Base-by-base conservation (phyloP, 2,329 filamentous ascomycete genomes). In the Cordyceps pruinosa region DNA sequence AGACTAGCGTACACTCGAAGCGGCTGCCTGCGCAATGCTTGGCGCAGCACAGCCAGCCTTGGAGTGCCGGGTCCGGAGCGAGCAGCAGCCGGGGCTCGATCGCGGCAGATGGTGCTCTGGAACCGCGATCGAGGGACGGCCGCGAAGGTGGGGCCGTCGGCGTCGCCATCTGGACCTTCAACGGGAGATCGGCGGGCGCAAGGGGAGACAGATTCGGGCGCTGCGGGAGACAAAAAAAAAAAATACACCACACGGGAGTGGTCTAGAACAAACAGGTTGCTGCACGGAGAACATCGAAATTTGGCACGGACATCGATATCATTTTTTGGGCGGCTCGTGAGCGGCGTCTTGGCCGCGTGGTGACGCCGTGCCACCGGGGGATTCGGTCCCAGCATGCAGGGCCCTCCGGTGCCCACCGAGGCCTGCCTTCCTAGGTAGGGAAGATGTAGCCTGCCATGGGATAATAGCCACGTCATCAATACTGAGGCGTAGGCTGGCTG, bases 101-200 rank as follows among this genome's bases (percentile, higher is more conserved):
- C 19, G 41, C 47, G n/a, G 25, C 15, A 19, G 25, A 41, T 30
- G 21, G 34, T 39, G 25, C 47, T 44, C 48, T 44, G n/a, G 12
- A 47, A 46, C 48, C 28, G 41, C 47, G 56, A 58, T 58, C 56
- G 47, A 51, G 42, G 28, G 47, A 28, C 48, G 28, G 48, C 8
- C 17, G 1, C 26, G 48, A 32, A 41, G 30, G 49, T 52, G 48
- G 56, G 45, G 23, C 28, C 32, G 37, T 5, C 19, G 15, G 39
- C 7, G 37, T 41, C n/a, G 48, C 17, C 56, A 58, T 58, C 48
- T 52, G n/a, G n/a, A 26, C 25, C 23, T 39, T 12, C 41, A 48
- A 42, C 41, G 26, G 48, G 42, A 26, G 34, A 58, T 58, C 56
- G 55, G 39, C 47, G 39, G 21, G 7, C 30, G 23, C 21, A 7